phyloP scores from a whole-genome alignment of 257 asterid genomes.

The Plantago major region DNA sequence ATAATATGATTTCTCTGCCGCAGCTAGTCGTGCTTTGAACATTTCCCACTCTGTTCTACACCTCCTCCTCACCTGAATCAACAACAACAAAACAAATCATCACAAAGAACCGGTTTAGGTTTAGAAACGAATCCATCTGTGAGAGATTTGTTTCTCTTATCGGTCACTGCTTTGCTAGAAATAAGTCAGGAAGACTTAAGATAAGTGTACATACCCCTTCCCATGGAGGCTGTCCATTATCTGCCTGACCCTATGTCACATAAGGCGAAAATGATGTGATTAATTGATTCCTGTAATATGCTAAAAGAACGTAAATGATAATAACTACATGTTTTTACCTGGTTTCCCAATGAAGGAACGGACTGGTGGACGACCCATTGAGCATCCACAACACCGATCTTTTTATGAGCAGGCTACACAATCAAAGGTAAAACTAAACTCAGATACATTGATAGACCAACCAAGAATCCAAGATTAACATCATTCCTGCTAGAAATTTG shows the following conservation, averaged over 20 bases:
- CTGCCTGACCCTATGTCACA: slow-evolving; percentile 48
- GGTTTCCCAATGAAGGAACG: slow-evolving; percentile 80
- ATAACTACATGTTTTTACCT: slow-evolving; percentile 29
- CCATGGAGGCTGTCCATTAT: slow-evolving; percentile 66
- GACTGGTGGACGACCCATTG: slow-evolving; percentile 80
- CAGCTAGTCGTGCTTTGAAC: slow-evolving; percentile 49
- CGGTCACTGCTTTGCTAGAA: not conserved
- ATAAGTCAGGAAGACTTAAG: not conserved
- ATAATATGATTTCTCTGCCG: slow-evolving; percentile 63
- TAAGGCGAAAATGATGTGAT: slow-evolving; percentile 4
- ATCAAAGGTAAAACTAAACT: not conserved
- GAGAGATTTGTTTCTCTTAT: no score
- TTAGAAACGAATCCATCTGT: not conserved
- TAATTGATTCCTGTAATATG: not conserved
- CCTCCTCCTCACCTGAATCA: slow-evolving; percentile 61
- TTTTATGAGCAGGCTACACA: slow-evolving; percentile 69
- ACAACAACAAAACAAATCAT: not conserved
- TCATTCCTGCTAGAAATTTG: not conserved
- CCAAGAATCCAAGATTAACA: not conserved
- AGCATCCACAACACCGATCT: slow-evolving; percentile 88
- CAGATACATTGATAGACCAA: not conserved
- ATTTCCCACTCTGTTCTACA: slow-evolving; percentile 70
- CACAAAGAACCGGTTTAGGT: not conserved
- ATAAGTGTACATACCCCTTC: slow-evolving; percentile 53
- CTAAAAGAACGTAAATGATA: not conserved